Evolutionary conservation across 495 filamentous ascomycete genomes (phyloP), one percentile per base, ranked within the genome.

Genomic region (Cercophora newfieldiana): DNA sequence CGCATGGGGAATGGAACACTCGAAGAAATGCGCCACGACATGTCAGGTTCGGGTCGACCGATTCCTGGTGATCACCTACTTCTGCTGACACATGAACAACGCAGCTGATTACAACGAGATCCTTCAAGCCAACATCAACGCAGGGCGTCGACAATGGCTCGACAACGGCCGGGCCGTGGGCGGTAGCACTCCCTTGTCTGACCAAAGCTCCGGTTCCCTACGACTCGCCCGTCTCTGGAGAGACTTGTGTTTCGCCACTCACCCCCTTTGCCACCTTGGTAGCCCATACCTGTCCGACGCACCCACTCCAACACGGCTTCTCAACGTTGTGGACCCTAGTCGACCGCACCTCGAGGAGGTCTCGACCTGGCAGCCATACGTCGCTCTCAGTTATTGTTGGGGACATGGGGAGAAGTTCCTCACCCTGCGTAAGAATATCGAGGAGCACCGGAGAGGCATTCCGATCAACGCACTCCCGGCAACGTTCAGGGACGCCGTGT

Each of bases 401-500:
- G 69, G 69, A n/a, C 44, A 56, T 0, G 60, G 59, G 7, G 22
- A 30, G 22, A 30, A 62, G 33, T 44, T 70, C 19, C 18, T 61
- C 1, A 71, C 69, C 0, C 55, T 56, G 16, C 44, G 29, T 26
- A 21, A 29, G 1, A 71, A 66, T 50, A 1, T 56, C 22, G 31
- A 64, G 12, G 19, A 25, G 7, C 63, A 66, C 29, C 18, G 25
- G 3, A 16, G 12, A 10, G 49, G 44, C 6, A 61, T 72, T 14
- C n/a, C 51, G 5, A 18, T 44, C 0, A 12, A 22, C 16, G 14
- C 7, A 8, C 59, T 78, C 8, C 73, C 74, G 2, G 19, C 29
- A 12, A 71, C 67, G 18, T 72, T 76, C 53, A 53, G 60, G 28
- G 66, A 76, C 47, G 73, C 72, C 0, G 66, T 74, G 10, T 33